Evolutionary conservation across 306 rosid species (phyloP), one percentile per base, ranked within the genome.

Genomic region (Vachellia collinsii): DNA sequence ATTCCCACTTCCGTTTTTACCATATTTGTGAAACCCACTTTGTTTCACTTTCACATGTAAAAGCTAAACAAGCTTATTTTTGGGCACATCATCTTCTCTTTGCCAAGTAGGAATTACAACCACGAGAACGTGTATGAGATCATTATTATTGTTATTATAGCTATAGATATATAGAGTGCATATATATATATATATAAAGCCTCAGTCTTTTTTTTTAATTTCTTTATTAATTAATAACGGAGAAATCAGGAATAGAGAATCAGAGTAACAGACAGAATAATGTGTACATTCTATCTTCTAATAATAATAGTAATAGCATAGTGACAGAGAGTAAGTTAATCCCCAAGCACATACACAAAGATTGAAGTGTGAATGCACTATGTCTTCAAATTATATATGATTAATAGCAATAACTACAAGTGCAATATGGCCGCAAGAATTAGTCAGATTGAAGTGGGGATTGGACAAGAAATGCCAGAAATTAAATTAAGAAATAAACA

Each of bases 11-110:
- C 58, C 46, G 23, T 53, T 76, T 75, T 56, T 71, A 16, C 61
- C 22, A 14, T 69, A n/a, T 82, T 10, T 58, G 22, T 76, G 58
- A 36, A 47, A 79, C 36, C 61, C 54, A 37, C 42, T 72, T 82
- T 75, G 78, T 73, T 85, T 86, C 90, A 86, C 86, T 72, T 81
- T 86, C 90, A 86, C 88, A 82, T 82, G 86, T 6, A 84, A 63
- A 44, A 74, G 82, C 36, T 65, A 70, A 79, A 79, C 37, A 29
- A 56, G 70, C 41, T 43, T 79, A 75, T 75, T 76, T 76, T 8
- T 61, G 43, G 85, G 19, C 16, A 56, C 37, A 75, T 67, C 48
- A 29, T 29, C 34, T 29, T 29, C 34, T 29, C 34, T 59, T 69
- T 56, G 79, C 63, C 64, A 85, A 51, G 74, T 39, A 62, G 63